These are phyloP conservation scores for Metschnikowia kunwiensis DNA, from an alignment of 805 yeast species.

Conservation along the genomic window DNA sequence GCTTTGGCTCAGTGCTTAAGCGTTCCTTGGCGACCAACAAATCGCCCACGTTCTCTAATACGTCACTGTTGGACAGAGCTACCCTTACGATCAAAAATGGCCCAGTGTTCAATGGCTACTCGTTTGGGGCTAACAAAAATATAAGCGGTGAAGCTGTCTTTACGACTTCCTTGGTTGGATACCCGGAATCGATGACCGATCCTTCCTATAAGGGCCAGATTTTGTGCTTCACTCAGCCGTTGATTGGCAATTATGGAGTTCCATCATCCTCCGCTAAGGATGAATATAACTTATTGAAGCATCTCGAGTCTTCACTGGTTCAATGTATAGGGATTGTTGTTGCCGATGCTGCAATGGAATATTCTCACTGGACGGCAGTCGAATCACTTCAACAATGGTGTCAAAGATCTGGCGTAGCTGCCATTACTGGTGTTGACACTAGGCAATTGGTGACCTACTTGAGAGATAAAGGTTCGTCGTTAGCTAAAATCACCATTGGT, in stretches of 20 bases:
- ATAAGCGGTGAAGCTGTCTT: constrained; percentile 97
- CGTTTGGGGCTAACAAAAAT: constrained; percentile 93
- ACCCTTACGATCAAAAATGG: constrained; percentile 90
- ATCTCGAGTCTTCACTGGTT: constrained; percentile 85
- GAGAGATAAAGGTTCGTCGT: constrained; percentile 94
- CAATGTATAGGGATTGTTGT: constrained; percentile 97
- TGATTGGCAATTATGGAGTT: constrained; percentile 97
- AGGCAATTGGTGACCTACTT: constrained; percentile 88
- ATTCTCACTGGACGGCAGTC: constrained; percentile 99
- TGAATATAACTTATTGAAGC: constrained; percentile 78
- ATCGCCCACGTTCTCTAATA: constrained; percentile 29
- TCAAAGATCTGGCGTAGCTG: constrained; percentile 89
- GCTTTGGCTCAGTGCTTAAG: constrained; percentile 11
- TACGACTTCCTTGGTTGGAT: constrained; percentile 96
- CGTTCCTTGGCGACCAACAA: constrained; percentile 36
- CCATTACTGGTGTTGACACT: constrained; percentile 96
- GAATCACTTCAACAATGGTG: constrained; percentile 96
- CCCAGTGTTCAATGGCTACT: constrained; percentile 87
- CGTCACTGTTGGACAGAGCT: constrained; percentile 65
- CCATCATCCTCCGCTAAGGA: constrained; percentile 83
- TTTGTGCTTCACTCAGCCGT: constrained; percentile 92
- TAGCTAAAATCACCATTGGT: constrained; percentile 86
- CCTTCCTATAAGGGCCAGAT: constrained; percentile 98
- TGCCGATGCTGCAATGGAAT: constrained; percentile 89
- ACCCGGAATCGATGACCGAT: constrained; percentile 98